Conservation (phyloP, 345 rosid species). For the Limnanthes douglasii region DNA sequence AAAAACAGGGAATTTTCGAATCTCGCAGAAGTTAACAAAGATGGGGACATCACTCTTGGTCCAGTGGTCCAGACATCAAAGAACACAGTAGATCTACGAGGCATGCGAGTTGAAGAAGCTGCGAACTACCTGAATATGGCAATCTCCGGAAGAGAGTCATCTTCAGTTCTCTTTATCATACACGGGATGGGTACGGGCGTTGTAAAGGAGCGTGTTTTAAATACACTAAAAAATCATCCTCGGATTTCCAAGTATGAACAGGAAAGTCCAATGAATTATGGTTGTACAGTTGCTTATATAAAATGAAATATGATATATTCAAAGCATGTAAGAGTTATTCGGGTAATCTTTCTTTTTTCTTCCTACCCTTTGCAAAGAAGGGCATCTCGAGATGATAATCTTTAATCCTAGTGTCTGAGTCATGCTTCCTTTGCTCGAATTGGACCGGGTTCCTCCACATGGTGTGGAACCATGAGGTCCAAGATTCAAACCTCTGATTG, state of each 20-base stretch:
- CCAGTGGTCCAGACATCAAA: conserved; percentile 49
- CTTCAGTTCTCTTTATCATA: conserved; percentile 46
- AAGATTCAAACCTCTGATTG: too few species aligned
- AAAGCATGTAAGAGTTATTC: too few species aligned
- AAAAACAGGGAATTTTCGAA: conserved; percentile 18
- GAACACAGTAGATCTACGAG: conserved; percentile 75
- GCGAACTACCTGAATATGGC: conserved; percentile 48
- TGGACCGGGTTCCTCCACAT: too few species aligned
- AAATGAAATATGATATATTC: conserved; percentile 32
- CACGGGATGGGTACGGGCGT: conserved; percentile 83
- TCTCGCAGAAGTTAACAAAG: conserved; percentile 8
- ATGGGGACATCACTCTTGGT: conserved; percentile 18
- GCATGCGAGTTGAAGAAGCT: conserved; percentile 77
- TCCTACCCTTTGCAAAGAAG: too few species aligned
- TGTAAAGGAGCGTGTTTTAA: conserved; percentile 48
- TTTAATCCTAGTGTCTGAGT: too few species aligned
- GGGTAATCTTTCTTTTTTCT: too few species aligned
- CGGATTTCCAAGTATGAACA: conserved; percentile 51
- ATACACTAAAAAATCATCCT: conserved; percentile 39
- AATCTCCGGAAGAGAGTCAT: conserved; percentile 26
- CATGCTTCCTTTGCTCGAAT: too few species aligned
- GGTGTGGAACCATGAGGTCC: too few species aligned
- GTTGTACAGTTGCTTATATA: conserved; percentile 83
- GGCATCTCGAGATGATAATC: too few species aligned
- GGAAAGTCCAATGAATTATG: conserved; percentile 67